A percentile compares a stretch with the other conserved stretches of the same genome.
These are phyloP conservation scores for Amaranthus cruentus DNA, from an alignment of 148 eudicot species.

Conservation along the genomic window DNA sequence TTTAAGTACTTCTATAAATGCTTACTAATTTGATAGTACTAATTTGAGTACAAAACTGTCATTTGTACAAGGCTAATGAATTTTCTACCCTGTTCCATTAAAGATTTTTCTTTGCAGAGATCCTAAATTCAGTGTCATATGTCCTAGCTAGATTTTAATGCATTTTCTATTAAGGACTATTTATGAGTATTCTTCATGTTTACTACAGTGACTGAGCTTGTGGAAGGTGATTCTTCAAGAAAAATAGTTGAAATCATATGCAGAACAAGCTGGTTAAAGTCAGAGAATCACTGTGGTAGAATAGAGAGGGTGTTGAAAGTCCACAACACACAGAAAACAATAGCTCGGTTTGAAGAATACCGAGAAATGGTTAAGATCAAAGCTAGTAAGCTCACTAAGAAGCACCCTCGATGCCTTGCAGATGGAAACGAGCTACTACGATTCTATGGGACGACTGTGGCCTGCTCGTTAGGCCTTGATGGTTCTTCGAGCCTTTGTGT, in stretches of 20 bases:
- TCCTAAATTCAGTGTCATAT: neutral
- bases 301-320: conserved; percentile 83
- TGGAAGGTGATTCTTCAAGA: conserved; percentile 87
- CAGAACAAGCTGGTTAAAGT: conserved; percentile 69
- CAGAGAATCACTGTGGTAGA: conserved; percentile 67
- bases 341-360: conserved; percentile 86
- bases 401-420: conserved; percentile 87
- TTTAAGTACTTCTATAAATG: neutral
- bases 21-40: neutral
- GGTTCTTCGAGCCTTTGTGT: conserved; percentile 70
- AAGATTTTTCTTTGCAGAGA: too few species aligned
- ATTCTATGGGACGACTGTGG: conserved; percentile 73
- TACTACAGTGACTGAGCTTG: conserved; percentile 78
- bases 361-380: conserved; percentile 70
- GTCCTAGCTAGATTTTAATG: neutral
- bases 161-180: neutral
- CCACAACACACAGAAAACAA: conserved; percentile 89
- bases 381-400: conserved; percentile 88
- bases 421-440: conserved; percentile 91
- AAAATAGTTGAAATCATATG: conserved; percentile 94
- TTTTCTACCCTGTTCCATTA: too few species aligned
- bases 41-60: neutral
- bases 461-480: conserved; percentile 67
- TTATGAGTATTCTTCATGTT: neutral
- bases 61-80: neutral